Evolutionary conservation across 2,329 filamentous ascomycete genomes (phyloP), one percentile per base, ranked within the genome.

Genomic region (Cryoendolithus antarcticus): DNA sequence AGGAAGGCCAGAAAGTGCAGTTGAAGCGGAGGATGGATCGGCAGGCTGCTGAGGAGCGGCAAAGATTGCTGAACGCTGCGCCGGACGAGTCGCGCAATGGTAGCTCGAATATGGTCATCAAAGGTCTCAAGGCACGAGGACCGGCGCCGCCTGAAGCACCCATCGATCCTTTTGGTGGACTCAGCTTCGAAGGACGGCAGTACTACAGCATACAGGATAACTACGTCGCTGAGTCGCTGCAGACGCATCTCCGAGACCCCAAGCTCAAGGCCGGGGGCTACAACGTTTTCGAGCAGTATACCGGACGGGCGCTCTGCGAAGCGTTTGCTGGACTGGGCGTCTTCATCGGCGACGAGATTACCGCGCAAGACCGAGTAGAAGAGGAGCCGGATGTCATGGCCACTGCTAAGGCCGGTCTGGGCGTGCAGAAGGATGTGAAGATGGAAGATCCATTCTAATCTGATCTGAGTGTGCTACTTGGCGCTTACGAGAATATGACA

Each of bases 291-390:
- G 86, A 94, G 56, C 34, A 37, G 10, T 96, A 91, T 56, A 84
- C 86, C 52, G 70, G 77, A 6, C 71, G 88, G 15, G 80, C 84
- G 15, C 65, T 98, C 56, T 82, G 85, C 44, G 88, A 95, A 56
- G 86, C 89, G 0, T 96, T 95, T 62, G 77, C 84, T 0, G 91
- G 93, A 0, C 61, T 98, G 44, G 86, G 83, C 1, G 83, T 93
- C 32, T 93, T 93, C 51, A 69, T 98, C 32, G 80, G 75, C 29
- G 86, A 95, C 34, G 88, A 93, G 55, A 54, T 51, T 36, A 57
- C 36, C 46, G 65, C 65, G 35, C 58, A 53, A 19, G 61, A 64
- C 35, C 62, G 56, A 27, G 61, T 59, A 35, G 59, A 48, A 3
- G 46, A 48, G 32, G 47, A 48, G 8, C 43, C 39, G 6, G 51